phyloP scores from a whole-genome alignment of 148 eudicot genomes.

The Cornus kousa region DNA sequence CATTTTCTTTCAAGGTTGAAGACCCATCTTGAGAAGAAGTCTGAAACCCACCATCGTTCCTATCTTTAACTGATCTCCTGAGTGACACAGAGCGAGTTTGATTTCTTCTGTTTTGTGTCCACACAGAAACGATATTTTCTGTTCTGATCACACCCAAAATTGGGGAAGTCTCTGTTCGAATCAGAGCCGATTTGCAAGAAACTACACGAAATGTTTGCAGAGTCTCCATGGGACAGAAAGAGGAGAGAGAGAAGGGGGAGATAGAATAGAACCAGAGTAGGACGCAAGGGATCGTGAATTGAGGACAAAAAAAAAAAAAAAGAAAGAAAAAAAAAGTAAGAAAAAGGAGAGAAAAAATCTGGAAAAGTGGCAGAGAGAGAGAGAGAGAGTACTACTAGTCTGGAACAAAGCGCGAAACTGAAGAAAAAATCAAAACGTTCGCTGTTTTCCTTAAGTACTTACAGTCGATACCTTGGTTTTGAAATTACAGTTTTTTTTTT shows the following conservation, averaged over 20 bases:
- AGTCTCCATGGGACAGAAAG: constrained; percentile 25
- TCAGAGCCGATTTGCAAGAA: constrained; percentile 12
- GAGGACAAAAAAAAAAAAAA: constrained; percentile 20
- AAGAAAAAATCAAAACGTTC: not conserved
- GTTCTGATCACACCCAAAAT: constrained; percentile 23
- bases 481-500: too few species aligned
- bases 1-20: constrained; percentile 20
- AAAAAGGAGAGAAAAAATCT: not conserved
- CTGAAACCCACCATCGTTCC: constrained; percentile 15
- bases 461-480: too few species aligned
- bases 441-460: not conserved
- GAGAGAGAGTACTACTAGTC: not conserved
- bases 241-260: not conserved
- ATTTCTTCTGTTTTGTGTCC: constrained; percentile 13
- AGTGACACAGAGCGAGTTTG: constrained; percentile 17
- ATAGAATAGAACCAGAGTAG: not conserved
- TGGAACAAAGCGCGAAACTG: constrained; percentile 5
- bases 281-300: constrained; percentile 24
- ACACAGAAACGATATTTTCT: constrained; percentile 33
- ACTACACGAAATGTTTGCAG: constrained; percentile 9
- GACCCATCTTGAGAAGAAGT: constrained; percentile 37
- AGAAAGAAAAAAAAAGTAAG: too few species aligned
- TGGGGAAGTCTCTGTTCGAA: not conserved
- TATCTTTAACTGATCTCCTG: constrained; percentile 21
- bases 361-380: not conserved